Base-by-base conservation (phyloP, 345 rosid genomes). In the Aquilaria sinensis region DNA sequence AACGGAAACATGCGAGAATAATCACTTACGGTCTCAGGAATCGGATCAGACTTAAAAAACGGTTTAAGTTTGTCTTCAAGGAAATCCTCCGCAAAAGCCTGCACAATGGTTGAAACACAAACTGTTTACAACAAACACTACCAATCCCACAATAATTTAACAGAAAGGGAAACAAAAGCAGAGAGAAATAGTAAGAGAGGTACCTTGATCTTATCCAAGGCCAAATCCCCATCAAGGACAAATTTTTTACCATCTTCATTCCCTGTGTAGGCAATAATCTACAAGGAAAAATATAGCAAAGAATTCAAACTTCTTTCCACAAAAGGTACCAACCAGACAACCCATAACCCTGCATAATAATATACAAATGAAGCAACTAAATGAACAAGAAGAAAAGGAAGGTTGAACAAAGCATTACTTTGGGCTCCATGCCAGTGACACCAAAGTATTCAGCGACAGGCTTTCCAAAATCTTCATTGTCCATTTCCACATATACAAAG, bases 391-490 rank as follows among this genome's bases (percentile, higher is more conserved):
- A 47, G 9, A 14, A 13, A 48, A 53, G 29, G n/a, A 16, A 2
- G 9, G 33, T 50, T 3, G 12, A 47, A 16, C 37, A 41, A 29
- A 1, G 37, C 43, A 66, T 68, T 83, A 87, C 97, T 50, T 66
- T 75, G 59, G 99, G 86, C 65, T 78, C 84, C 69, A 72, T 70
- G 64, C 87, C 88, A 14, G 81, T 64, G 62, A 89, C 75, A 62
- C 97, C 97, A 72, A 95, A 95, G 77, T 91, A 95, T 2, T 95
- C 96, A 63, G 99, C 81, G 30, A 95, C 93, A 47, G 96, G 97
- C 77, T 77, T 85, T 71, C 97, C 99, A 59, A 76, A 80, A 53
- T 91, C 99, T 77, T 95, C 96, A 59, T 89, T 85, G 59, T 91
- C 97, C 90, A 84, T 70, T 63, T 95, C 93, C 69, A 91, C 97